phyloP scores from a whole-genome alignment of 2,329 filamentous ascomycete species.

The Teratosphaeria zuluensis region DNA sequence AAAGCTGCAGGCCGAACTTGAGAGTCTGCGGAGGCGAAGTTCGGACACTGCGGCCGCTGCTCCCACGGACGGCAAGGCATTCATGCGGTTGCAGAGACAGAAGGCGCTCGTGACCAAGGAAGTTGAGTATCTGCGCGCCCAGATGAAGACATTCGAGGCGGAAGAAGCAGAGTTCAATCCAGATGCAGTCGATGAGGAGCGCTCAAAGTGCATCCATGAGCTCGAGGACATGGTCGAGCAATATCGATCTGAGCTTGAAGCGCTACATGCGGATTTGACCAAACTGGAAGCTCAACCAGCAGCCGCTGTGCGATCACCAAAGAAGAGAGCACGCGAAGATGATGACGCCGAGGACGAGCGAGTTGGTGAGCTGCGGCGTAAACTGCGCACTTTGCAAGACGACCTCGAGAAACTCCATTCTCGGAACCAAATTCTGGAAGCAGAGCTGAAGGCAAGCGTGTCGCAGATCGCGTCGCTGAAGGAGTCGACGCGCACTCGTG shows the following conservation, averaged over 20 bases:
- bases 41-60: background rate
- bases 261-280: slow-evolving; percentile 63
- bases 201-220: slow-evolving; percentile 63
- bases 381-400: slow-evolving; percentile 77
- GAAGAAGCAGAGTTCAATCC: slow-evolving; percentile 83
- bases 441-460: slow-evolving; percentile 61
- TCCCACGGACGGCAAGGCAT: slow-evolving; percentile 46
- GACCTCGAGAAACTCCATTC: slow-evolving; percentile 62
- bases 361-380: slow-evolving; percentile 73
- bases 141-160: slow-evolving; percentile 74
- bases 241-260: slow-evolving; percentile 73
- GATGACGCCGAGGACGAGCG: slow-evolving; percentile 55
- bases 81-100: slow-evolving; percentile 73
- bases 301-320: slow-evolving; percentile 49
- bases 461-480: slow-evolving; percentile 62
- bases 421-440: slow-evolving; percentile 59
- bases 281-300: slow-evolving; percentile 48
- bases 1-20: slow-evolving; percentile 57
- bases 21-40: slow-evolving; percentile 49
- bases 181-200: slow-evolving; percentile 66
- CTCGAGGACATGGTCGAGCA: slow-evolving; percentile 79
- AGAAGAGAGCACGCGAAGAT: slow-evolving; percentile 31
- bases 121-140: slow-evolving; percentile 84
- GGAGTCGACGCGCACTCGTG: slow-evolving; percentile 63
- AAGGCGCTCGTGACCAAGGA: slow-evolving; percentile 80